phyloP scores from a whole-genome alignment of 2,329 filamentous ascomycete genomes.

The Teratosphaeria destructans region DNA sequence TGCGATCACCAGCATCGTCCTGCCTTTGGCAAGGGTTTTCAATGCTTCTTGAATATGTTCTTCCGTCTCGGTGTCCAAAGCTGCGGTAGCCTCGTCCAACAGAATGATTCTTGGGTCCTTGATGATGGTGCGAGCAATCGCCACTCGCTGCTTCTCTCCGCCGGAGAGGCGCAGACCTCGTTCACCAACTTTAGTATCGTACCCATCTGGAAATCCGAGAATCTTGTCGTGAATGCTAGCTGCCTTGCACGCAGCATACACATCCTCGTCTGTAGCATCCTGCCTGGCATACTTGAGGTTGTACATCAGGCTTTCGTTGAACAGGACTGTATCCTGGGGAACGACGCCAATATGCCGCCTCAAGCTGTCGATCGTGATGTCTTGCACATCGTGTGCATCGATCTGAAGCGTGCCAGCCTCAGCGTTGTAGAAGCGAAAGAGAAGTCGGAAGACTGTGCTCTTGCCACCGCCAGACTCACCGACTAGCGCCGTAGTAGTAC shows the following conservation, averaged over 20 bases:
- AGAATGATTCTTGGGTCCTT: constrained; percentile 89
- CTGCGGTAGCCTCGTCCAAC: constrained; percentile 85
- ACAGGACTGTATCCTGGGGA: constrained; percentile 89
- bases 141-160: constrained; percentile 87
- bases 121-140: constrained; percentile 84
- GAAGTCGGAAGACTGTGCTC: constrained; percentile 86
- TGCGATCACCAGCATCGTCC: constrained; percentile 92
- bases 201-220: constrained; percentile 75
- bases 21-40: constrained; percentile 67
- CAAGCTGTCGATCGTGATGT: constrained; percentile 82
- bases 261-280: constrained; percentile 66
- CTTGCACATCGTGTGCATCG: constrained; percentile 71
- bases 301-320: constrained; percentile 92
- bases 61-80: constrained; percentile 83
- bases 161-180: constrained; percentile 78
- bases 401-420: constrained; percentile 69
- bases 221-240: constrained; percentile 92
- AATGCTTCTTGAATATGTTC: constrained; percentile 86
- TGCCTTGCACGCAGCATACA: constrained; percentile 70
- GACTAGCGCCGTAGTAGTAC: constrained; percentile 90
- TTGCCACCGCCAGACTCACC: constrained; percentile 96
- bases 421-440: constrained; percentile 94
- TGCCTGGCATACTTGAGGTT: constrained; percentile 86
- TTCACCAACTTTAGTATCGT: constrained; percentile 83
- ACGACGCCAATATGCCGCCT: constrained; percentile 88